Evolutionary conservation across 768 basidiomycete genomes (phyloP).

Genomic region (Rhizopogon vulgaris): DNA sequence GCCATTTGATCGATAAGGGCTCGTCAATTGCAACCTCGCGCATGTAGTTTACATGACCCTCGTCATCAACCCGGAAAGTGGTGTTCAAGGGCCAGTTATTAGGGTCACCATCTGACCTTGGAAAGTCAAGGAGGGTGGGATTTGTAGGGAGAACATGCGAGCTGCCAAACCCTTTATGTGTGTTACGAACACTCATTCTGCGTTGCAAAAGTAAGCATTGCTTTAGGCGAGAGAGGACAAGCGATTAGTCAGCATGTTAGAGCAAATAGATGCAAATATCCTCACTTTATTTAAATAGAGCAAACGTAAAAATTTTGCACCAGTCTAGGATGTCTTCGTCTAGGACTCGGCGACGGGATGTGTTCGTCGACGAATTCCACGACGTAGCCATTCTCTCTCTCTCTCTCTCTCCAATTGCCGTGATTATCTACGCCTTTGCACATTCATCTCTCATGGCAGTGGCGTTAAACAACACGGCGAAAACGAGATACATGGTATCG

Average conservation of each 20-base stretch:
- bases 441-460: conserved; percentile 32
- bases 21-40: conserved; percentile 47
- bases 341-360: background rate
- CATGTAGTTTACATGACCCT: conserved; percentile 72
- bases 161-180: conserved; percentile 2
- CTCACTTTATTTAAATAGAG: background rate
- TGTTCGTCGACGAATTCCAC: background rate
- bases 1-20: conserved; percentile 53
- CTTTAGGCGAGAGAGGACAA: background rate
- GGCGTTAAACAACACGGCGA: conserved; percentile 72
- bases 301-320: background rate
- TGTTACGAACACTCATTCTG: conserved; percentile 18
- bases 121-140: conserved; percentile 52
- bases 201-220: conserved; percentile 2
- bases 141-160: conserved; percentile 40
- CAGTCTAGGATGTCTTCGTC: background rate
- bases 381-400: background rate
- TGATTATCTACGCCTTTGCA: conserved; percentile 60
- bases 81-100: conserved; percentile 54
- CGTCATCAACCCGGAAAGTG: conserved; percentile 42
- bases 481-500: conserved; percentile 25
- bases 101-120: conserved; percentile 52
- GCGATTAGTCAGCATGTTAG: background rate
- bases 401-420: conserved; percentile 28
- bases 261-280: background rate